Base-by-base conservation (phyloP, 2,329 filamentous ascomycete species). In the Paecilomyces niveus region DNA sequence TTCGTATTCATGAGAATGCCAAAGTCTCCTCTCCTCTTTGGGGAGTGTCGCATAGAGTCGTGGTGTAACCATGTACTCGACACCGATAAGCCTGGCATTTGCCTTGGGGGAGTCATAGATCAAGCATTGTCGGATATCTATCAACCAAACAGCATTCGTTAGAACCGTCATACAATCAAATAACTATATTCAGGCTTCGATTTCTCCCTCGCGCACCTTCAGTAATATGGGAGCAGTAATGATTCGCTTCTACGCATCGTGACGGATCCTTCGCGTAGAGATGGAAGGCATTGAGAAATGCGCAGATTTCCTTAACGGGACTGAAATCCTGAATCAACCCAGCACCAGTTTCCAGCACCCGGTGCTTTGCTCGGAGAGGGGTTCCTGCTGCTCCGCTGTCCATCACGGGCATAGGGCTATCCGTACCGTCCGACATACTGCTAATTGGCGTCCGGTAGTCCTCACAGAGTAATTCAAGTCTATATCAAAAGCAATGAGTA, bases 211-310 rank as follows among this genome's bases (percentile, higher is more conserved):
- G 53, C 62, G 54, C 62, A 81, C 78, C 78, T 66, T 87, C 81
- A 61, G 83, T 91, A 3, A 94, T 67, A 67, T 94, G 90, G 0
- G 87, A 83, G 70, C 91, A 96, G 74, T 94, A 96, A 72, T 95
- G 90, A 68, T 94, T 92, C 0, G 90, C 79, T 70, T 94, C 89
- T 1, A 95, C 86, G 45, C 78, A 81, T 13, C 89, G 85, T 1
- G 77, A 81, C 0, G 86, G 85, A 53, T 93, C 88, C 26, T 85
- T 81, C n/a, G 86, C 87, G 68, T 94, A 94, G 54, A 87, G 85
- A 68, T 95, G 91, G 68, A 92, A 92, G n/a, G 89, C 90, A 66
- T 94, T 92, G 1, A 96, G 80, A 68, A 93, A 89, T 0, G 89
- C 90, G 73, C 90, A 94, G 54, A 95, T 82, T 56, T 85, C 83